Conservation (phyloP, 331 rosid genomes). For the Quercus tomentella region DNA sequence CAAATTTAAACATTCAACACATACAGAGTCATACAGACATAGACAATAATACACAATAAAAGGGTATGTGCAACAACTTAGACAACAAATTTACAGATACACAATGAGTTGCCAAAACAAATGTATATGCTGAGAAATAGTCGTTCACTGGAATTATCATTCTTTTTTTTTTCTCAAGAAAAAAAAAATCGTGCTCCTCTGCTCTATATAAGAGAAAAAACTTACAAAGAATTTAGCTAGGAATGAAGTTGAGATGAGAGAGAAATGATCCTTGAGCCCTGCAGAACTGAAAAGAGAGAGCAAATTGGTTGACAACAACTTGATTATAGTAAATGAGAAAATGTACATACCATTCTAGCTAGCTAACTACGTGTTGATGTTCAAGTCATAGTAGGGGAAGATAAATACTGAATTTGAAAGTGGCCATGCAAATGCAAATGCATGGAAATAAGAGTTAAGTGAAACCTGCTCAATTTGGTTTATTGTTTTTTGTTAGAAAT, state of each 20-base stretch:
- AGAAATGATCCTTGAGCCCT: not conserved
- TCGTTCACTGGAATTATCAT: not conserved
- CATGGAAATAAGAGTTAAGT: not conserved
- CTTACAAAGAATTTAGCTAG: not conserved
- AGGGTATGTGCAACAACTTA: not conserved
- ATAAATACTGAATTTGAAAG: not conserved
- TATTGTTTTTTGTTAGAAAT: not conserved
- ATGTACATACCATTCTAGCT: not conserved
- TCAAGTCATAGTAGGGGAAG: not conserved
- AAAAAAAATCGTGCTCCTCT: not conserved
- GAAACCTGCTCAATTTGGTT: too few relatives aligned
- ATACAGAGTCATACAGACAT: not conserved
- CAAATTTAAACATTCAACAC: not conserved
- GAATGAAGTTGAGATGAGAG: not conserved
- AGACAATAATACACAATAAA: not conserved
- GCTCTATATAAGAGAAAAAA: not conserved
- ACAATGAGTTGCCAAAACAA: not conserved
- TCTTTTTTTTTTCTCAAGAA: not conserved
- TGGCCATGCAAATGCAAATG: not conserved
- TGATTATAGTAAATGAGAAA: not conserved
- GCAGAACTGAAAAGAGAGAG: not conserved
- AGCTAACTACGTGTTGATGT: not conserved
- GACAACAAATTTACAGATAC: not conserved
- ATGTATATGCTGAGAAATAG: not conserved
- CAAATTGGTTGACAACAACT: not conserved